phyloP scores from a whole-genome alignment of 148 eudicot genomes.

The Cornus controversa region DNA sequence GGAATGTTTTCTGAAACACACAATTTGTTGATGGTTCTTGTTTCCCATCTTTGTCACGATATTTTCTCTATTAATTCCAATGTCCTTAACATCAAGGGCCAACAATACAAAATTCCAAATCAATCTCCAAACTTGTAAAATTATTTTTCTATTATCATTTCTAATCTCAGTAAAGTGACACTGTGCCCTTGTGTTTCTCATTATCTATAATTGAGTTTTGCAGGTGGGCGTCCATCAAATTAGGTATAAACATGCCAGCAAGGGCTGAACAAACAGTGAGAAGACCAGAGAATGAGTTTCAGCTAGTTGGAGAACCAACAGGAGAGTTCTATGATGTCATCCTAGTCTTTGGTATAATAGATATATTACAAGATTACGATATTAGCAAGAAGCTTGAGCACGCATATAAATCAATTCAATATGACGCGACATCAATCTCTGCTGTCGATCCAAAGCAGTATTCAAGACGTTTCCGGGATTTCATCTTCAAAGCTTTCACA shows the following conservation, averaged over 20 bases:
- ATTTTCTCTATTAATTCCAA: too few relatives aligned
- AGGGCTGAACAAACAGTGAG: slow-evolving; percentile 69
- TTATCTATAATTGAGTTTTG: background rate
- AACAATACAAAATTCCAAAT: too few relatives aligned
- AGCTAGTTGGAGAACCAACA: slow-evolving; percentile 68
- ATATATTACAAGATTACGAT: slow-evolving; percentile 94
- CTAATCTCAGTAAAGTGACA: too few relatives aligned
- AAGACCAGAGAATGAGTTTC: slow-evolving; percentile 40
- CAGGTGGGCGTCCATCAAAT: slow-evolving; percentile 72
- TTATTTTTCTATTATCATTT: too few relatives aligned
- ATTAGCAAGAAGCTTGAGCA: slow-evolving; percentile 95
- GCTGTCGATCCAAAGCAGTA: slow-evolving; percentile 87
- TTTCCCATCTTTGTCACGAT: too few relatives aligned
- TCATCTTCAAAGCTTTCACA: slow-evolving; percentile 53
- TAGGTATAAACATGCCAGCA: slow-evolving; percentile 88
- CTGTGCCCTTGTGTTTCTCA: too few relatives aligned
- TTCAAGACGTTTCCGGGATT: slow-evolving; percentile 82
- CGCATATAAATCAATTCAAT: slow-evolving; percentile 88
- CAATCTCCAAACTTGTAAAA: background rate
- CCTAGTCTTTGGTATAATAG: slow-evolving; percentile 87
- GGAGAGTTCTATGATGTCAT: slow-evolving; percentile 87
- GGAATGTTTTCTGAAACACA: too few relatives aligned
- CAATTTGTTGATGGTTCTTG: too few relatives aligned
- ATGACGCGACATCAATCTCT: slow-evolving; percentile 79
- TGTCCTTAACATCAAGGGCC: too few relatives aligned